Evolutionary conservation across 2,329 filamentous ascomycete genomes (phyloP).

Genomic region (Aspergillus terreus): DNA sequence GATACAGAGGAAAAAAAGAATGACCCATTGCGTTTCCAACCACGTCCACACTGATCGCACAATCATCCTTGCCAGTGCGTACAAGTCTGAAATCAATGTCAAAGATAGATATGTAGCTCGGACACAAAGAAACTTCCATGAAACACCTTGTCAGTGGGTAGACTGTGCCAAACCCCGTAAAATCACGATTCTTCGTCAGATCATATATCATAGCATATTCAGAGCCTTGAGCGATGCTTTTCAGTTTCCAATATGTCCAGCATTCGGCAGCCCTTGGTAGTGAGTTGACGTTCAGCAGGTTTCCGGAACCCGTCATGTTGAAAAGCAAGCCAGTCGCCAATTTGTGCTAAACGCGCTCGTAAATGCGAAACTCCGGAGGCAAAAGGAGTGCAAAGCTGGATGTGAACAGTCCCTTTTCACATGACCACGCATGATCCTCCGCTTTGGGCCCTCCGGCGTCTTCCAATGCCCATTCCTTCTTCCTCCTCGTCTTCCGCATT

Average conservation of each 20-base stretch:
- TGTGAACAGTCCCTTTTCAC: constrained; percentile 41
- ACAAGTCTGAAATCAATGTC: not conserved
- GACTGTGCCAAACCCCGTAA: not conserved
- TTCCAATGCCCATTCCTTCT: constrained; percentile 39
- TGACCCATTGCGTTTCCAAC: not conserved
- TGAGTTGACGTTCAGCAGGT: constrained; percentile 3
- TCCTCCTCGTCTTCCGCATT: constrained; percentile 75
- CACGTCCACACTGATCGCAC: not conserved
- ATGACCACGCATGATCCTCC: constrained; percentile 59
- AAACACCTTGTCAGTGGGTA: not conserved
- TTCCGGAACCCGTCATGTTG: constrained; percentile 10
- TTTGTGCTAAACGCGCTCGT: not conserved
- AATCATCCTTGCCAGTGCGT: not conserved
- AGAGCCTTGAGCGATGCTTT: not conserved
- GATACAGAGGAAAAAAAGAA: constrained; percentile 3
- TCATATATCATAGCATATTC: constrained; percentile 12
- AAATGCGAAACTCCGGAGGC: not conserved
- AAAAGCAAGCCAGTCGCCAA: not conserved
- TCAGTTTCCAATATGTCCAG: constrained; percentile 12
- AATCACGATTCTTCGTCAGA: constrained; percentile 3
- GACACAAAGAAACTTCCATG: not conserved
- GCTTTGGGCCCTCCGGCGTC: constrained; percentile 62
- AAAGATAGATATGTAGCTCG: not conserved
- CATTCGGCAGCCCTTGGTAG: constrained; percentile 1
- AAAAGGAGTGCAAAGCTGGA: not conserved